These are phyloP conservation scores for Pseudopediastrum boryanum DNA, from an alignment of 139 green algal species.

Conservation along the genomic window DNA sequence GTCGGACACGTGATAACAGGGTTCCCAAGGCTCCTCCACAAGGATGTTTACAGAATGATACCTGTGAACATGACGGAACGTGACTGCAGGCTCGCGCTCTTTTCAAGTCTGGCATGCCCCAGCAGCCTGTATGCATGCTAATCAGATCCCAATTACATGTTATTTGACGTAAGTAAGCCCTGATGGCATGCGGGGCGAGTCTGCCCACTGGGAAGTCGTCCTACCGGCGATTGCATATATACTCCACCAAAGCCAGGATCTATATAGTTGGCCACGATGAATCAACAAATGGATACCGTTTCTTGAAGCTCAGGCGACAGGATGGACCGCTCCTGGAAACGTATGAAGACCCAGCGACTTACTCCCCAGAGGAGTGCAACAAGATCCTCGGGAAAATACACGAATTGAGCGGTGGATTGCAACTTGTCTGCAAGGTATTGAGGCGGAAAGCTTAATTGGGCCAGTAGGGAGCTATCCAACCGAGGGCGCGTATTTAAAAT, in stretches of 20 bases:
- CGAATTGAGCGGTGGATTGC: slow-evolving; percentile 63
- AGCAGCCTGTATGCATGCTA: too few relatives aligned
- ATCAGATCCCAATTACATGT: too few relatives aligned
- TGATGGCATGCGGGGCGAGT: not conserved
- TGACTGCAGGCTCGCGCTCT: too few relatives aligned
- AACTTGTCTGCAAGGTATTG: slow-evolving; percentile 59
- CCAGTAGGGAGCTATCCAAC: not conserved
- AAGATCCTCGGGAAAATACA: slow-evolving; percentile 57
- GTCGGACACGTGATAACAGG: too few relatives aligned
- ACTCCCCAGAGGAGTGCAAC: slow-evolving; percentile 59
- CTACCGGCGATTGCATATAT: slow-evolving; percentile 51
- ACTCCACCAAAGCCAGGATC: slow-evolving; percentile 51
- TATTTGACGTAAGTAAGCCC: too few relatives aligned
- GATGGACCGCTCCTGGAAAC: slow-evolving; percentile 50
- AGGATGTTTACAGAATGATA: too few relatives aligned
- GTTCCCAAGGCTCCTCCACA: too few relatives aligned
- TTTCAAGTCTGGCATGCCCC: too few relatives aligned
- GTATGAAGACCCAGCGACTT: slow-evolving; percentile 58
- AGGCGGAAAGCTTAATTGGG: not conserved
- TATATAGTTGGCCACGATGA: slow-evolving; percentile 69
- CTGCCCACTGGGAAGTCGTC: not conserved
- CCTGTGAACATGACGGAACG: too few relatives aligned
- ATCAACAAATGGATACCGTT: slow-evolving; percentile 31
- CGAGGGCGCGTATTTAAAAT: not conserved
- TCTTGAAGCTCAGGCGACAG: slow-evolving; percentile 64